Base-by-base conservation (phyloP, 2,329 filamentous ascomycete species). In the Exophiala sideris region DNA sequence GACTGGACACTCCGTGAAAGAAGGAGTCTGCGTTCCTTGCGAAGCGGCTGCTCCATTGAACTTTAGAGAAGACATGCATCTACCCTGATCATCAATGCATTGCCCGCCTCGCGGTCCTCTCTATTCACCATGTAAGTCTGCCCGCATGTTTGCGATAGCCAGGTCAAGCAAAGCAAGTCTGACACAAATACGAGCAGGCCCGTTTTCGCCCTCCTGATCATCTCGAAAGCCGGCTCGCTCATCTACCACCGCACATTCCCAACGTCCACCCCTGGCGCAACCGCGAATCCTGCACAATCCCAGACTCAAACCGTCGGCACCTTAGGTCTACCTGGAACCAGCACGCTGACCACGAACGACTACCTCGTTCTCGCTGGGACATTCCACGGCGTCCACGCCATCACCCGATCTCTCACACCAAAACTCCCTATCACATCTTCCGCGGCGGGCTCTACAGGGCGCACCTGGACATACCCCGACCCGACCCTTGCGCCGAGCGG, bases 181-280 rank as follows among this genome's bases (percentile, higher is more conserved):
- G 21, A 24, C 35, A 24, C 3, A 32, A 11, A 2, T 6, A 20
- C 20, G n/a, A 49, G 49, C 64, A 97, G 91, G 94, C 89, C 91
- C 62, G 88, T 99, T 71, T 94, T 95, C 73, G 86, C 91, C 55
- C 86, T 99, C 68, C 91, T 97, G 71, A 87, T 99, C 71, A 96
- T 99, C 78, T 97, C 96, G 80, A 99, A 99, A 81, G 91, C 94
- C 61, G 94, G 91, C 57, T 94, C 94, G 65, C 82, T 99, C 50
- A 86, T 99, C 73, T 99, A 95, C 79, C 92, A 97, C 74, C 89
- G 91, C 65, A 89, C 90, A 68, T 97, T 99, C 72, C 61, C 62
- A 1, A 60, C 61, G 20, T 41, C 57, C 20, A 50, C 54, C n/a
- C 50, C 58, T 14, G 53, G 54, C 29, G 47, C 58, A 35, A 33